Base-by-base conservation (phyloP, 352 stramenopile genomes). In the Phytopythium cucurbitacearum region DNA sequence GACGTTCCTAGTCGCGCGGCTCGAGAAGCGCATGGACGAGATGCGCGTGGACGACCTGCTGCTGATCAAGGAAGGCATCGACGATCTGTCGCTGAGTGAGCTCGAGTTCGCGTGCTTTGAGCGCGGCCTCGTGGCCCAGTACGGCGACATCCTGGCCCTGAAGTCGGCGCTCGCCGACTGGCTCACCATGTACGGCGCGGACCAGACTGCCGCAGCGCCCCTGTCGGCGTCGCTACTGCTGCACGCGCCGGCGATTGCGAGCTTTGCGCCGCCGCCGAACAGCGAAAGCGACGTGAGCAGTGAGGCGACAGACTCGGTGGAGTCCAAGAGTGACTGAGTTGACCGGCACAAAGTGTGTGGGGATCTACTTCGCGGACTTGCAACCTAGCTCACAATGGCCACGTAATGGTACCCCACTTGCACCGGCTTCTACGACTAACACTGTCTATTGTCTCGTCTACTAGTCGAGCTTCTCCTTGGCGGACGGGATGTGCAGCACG, bases 61-160 rank as follows among this genome's bases (percentile, higher is more conserved):
- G 62, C 60, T 94, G 33, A 57, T 91, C 21, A 68, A 72, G 39
- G 76, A 89, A 62, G 79, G 76, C 32, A 71, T 94, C 34, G 77
- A 88, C 15, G 53, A 69, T n/a, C 55, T 94, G 38, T 83, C 78
- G 40, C 70, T 90, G n/a, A 77, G 69, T 44, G 84, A 94, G 53
- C 69, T 94, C 15, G 81, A 90, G 68, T 92, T 94, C 64, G 84
- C 84, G n/a, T 92, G 81, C 28, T 69, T 84, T 51, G 84, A 94
- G 55, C 80, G 84, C 7, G 84, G 84, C 7, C 80, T 94, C 35
- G 65, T 83, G 8, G 66, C 69, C 21, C 76, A 76, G 40, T 94
- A 90, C 56, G 81, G 79, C 38, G 63, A 89, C 15, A 83, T 87
- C 35, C 61, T 81, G 51, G 67, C 56, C 36, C 60, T 91, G 37